Conservation (phyloP, 306 rosid species). For the Rosa rugosa region DNA sequence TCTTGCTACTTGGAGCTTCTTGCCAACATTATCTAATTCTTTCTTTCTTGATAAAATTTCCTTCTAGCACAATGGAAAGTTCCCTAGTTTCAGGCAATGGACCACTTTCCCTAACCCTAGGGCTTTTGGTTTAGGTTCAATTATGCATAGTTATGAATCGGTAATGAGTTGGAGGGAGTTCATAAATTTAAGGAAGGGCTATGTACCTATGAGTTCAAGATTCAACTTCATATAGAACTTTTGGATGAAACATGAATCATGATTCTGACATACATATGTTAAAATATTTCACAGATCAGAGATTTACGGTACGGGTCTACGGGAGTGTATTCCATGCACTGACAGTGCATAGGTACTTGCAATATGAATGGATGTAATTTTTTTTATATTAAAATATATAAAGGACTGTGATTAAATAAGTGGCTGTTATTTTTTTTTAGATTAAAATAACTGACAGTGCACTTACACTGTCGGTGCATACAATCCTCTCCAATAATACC, state of each 20-base stretch:
- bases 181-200: neutral
- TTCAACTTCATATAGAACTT: neutral
- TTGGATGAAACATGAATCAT: neutral
- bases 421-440: no score
- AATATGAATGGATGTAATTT: no score
- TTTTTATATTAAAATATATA: no score
- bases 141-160: neutral
- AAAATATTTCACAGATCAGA: neutral
- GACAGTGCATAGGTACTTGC: no score
- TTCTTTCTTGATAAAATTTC: slow-evolving; percentile 26
- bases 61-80: slow-evolving; percentile 38
- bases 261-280: neutral
- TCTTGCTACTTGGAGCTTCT: slow-evolving; percentile 36
- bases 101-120: slow-evolving; percentile 34
- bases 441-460: no score
- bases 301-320: neutral
- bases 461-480: no score
- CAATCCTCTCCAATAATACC: no score
- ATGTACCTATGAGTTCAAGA: neutral
- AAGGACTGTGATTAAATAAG: no score
- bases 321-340: no score
- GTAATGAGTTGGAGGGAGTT: neutral
- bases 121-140: neutral
- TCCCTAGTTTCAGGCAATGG: slow-evolving; percentile 35
- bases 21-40: slow-evolving; percentile 30